Evolutionary conservation across 768 basidiomycete species (phyloP), one percentile per base, ranked within the genome.

Genomic region (Termitomyces sp.): DNA sequence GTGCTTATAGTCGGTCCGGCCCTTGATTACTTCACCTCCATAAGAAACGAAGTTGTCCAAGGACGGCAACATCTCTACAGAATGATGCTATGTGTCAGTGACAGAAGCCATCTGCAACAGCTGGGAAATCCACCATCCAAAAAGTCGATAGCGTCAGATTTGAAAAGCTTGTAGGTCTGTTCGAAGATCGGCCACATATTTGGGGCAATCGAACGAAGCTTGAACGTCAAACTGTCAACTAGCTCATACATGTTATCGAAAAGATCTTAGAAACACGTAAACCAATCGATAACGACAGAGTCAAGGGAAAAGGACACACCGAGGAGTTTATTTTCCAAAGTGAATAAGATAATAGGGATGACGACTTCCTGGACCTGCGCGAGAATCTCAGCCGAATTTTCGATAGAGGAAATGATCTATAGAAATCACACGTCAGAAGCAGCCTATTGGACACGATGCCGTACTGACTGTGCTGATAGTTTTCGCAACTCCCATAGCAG

Each of bases 101-200:
- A 10, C 26, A 2, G 21, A 42, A 52, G 11, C 7, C 33, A 53
- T 37, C 33, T 19, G 23, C 21, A 15, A 55, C 14, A 52, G 38
- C 46, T 42, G 40, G 26, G 35, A 55, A 35, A 70, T 78, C 54
- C 51, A 87, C 92, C 92, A 62, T 94, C 90, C 53, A 95, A 76
- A 77, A 91, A 95, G 71, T 94, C 91, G 40, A 88, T 73, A 15
- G 90, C 91, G 33, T 91, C 88, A 15, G 79, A 75, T 70, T 91
- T 92, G 84, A 95, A 91, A 19, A 90, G 72, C 49, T 78, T 78
- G 71, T 92, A 93, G 0, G 89, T 94, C 60, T 85, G 70, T 71
- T 94, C 91, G 60, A 91, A 91, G 37, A 95, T 78, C 10, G 83
- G 85, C 94, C 93, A 95, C 87, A 95, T 87, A 62, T 77, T 81